Evolutionary conservation across 2,329 filamentous ascomycete species (phyloP), one percentile per base, ranked within the genome.

Genomic region (Sporothrix euskadiensis): DNA sequence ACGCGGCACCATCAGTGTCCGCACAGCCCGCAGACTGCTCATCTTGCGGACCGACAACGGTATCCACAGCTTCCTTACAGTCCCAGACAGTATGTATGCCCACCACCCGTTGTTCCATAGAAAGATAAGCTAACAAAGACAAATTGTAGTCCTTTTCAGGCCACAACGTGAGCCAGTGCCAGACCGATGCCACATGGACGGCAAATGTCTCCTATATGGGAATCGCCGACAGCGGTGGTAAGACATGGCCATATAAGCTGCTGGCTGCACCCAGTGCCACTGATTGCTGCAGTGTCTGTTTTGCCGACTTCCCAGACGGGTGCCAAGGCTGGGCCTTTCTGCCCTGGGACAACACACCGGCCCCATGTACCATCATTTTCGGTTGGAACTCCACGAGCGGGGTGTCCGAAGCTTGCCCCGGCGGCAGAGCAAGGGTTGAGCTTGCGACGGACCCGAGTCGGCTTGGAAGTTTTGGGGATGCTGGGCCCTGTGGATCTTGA

Each of bases 301-400:
- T 69, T 47, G 22, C 9, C 22, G 14, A 9, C 19, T 75, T 72
- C 22, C 35, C 61, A 8, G 41, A 12, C 5, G 75, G 74, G 39
- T 76, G 75, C 63, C 73, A 76, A 30, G 69, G 73, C 16, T 76
- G 75, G 75, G 63, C 73, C 19, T 76, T 69, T 41, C 41, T 75
- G 8, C 73, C 75, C 0, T 75, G 73, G 73, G 63, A 76, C 32
- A 54, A 73, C 49, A 74, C 73, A 10, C 74, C 73, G 1, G 75
- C 73, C 30, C 75, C 75, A 2, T 76, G 75, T 47, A 75, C 47
- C 12, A 73, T 75, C 39, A 66, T 76, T 14, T 75, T 73, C 14
- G 74, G 74, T 5, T 75, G 75, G 73, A 75, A 73, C n/a, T 39
- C 22, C 5, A 73, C 74, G 3, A 6, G 22, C 10, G 71, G 61